phyloP scores from a whole-genome alignment of 2,329 filamentous ascomycete species.

The Alternaria sp. region DNA sequence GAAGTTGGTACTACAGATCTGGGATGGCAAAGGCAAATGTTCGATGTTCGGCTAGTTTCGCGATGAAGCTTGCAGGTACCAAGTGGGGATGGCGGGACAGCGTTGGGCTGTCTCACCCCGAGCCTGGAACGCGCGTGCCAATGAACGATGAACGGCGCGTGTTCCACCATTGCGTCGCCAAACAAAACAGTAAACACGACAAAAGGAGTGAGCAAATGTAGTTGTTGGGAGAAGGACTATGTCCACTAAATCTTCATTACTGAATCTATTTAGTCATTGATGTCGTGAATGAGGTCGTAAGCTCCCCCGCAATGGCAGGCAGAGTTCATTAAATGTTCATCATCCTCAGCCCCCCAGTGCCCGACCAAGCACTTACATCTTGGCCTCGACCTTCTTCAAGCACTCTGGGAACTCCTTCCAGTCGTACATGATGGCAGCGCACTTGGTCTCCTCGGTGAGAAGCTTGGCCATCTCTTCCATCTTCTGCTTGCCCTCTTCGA shows the following conservation, averaged over 20 bases:
- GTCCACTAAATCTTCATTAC: slow-evolving; percentile 18
- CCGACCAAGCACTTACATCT: slow-evolving; percentile 37
- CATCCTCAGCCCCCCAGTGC: slow-evolving; percentile 1
- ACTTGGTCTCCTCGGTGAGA: slow-evolving; percentile 59
- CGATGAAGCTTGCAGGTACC: slow-evolving; percentile 7
- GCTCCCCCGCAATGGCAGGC: slow-evolving; percentile 22
- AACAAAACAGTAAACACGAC: slow-evolving; percentile 14
- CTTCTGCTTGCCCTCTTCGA: slow-evolving; percentile 55
- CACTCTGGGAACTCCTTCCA: slow-evolving; percentile 61
- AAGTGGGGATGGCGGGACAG: slow-evolving; percentile 16
- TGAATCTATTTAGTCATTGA: slow-evolving; percentile 21
- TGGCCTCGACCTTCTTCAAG: slow-evolving; percentile 59
- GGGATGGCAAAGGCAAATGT: slow-evolving; percentile 8
- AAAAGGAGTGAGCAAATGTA: background rate
- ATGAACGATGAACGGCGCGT: slow-evolving; percentile 1
- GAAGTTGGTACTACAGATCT: slow-evolving; percentile 1
- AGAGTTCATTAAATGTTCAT: slow-evolving; percentile 27
- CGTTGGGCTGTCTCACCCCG: slow-evolving; percentile 14
- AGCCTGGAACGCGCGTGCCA: slow-evolving; percentile 14
- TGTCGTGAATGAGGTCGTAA: slow-evolving; percentile 34
- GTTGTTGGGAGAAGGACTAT: background rate
- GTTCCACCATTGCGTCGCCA: slow-evolving; percentile 19
- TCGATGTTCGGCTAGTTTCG: slow-evolving; percentile 7
- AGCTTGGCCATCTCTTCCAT: slow-evolving; percentile 60
- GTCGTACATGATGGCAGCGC: slow-evolving; percentile 60